A percentile compares a stretch with the other conserved stretches of the same genome.
Evolutionary conservation across 257 asterid genomes (phyloP).

Genomic region (Petunia secreta): DNA sequence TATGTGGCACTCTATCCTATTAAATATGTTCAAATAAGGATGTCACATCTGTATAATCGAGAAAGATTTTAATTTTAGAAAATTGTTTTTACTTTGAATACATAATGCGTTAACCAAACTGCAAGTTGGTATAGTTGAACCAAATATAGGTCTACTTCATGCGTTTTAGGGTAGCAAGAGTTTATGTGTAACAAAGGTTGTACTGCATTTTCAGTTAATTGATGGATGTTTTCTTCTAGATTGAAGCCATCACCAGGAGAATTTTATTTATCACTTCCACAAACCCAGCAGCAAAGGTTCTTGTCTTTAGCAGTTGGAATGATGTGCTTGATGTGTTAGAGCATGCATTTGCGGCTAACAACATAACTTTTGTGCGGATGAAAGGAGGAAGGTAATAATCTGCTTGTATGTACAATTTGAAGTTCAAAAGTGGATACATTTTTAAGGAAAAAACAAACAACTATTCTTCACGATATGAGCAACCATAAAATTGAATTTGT

Average conservation of each 20-base stretch:
- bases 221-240: slow-evolving; percentile 47
- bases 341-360: slow-evolving; percentile 82
- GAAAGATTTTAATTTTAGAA: neutral
- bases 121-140: slow-evolving; percentile 5
- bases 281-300: slow-evolving; percentile 66
- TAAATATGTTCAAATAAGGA: no score
- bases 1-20: no score
- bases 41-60: no score
- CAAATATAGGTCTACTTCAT: neutral
- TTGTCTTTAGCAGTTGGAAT: slow-evolving; percentile 93
- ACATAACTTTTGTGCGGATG: slow-evolving; percentile 80
- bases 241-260: slow-evolving; percentile 93
- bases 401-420: neutral
- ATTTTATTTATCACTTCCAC: slow-evolving; percentile 71
- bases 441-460: neutral
- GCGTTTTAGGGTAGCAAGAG: neutral
- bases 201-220: slow-evolving; percentile 21
- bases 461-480: neutral
- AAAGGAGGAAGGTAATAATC: slow-evolving; percentile 90
- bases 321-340: slow-evolving; percentile 97
- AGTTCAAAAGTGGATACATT: slow-evolving; percentile 21
- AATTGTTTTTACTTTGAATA: neutral
- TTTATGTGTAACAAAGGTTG: neutral
- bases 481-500: slow-evolving; percentile 10
- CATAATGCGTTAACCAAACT: neutral